Evolutionary conservation across 1,139 yeast species (phyloP), one percentile per base, ranked within the genome.

Genomic region (Pichia sp.): DNA sequence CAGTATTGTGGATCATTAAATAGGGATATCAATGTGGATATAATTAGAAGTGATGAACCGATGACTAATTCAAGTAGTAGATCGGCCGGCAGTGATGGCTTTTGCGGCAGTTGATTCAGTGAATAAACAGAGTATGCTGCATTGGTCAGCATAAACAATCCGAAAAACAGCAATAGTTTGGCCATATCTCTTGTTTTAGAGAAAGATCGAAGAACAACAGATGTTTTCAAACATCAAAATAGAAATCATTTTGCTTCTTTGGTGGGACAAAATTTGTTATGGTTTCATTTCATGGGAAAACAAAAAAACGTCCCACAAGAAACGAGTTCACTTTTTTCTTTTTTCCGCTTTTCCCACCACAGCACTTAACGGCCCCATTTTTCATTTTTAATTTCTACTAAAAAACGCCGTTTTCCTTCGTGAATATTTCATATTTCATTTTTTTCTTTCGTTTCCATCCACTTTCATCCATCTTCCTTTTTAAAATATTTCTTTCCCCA

Each of bases 1-100:
- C 42, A 43, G 22, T 18, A 43, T 39, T 39, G 7, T 22, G 42
- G 28, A 39, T 48, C 33, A 36, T 25, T 27, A 11, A 44, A 47
- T 30, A 44, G 30, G 44, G 63, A 72, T 52, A 64, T 80, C 44
- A 62, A 64, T 10, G 62, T 58, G 7, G 58, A 55, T 14, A 44
- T 52, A 18, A 67, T 68, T 3, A 39, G n/a, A 9, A 39, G 7
- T 22, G 11, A 22, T 4, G 42, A 22, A 13, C 42, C 42, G 22
- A 39, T 25, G 11, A 25, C 14, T 39, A 39, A 7, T 22, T 39
- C 42, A 5, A 39, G 28, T 5, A 39, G 25, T 6, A 39, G n/a
- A 25, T 39, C 42, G 10, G 6, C 18, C 1, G 42, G 42, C 2
- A 39, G 11, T 13, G 42, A 10, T 14, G 28, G 42, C 6, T 8